phyloP scores from a whole-genome alignment of 768 basidiomycete species.

The Suillus variegatus region DNA sequence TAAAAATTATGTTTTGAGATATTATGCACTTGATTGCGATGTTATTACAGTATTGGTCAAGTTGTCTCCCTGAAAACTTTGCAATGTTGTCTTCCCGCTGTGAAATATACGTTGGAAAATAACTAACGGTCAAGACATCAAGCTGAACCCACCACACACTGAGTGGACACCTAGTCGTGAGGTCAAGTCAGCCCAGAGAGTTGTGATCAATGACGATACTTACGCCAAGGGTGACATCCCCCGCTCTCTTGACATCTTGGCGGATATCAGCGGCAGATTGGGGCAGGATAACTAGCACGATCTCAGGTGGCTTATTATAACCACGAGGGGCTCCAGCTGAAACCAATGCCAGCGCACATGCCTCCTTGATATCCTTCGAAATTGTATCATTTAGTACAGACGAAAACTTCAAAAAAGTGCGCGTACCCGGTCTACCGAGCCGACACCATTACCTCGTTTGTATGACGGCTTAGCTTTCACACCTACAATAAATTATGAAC shows the following conservation, averaged over 20 bases:
- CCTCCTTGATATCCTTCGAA: conserved; percentile 14
- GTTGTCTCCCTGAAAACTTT: conserved; percentile 16
- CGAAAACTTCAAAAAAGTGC: background rate
- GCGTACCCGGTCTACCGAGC: background rate
- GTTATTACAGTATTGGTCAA: conserved; percentile 39
- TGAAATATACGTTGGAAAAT: conserved; percentile 3
- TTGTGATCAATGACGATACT: conserved; percentile 4
- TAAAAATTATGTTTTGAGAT: too few relatives aligned
- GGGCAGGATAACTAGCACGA: conserved; percentile 58
- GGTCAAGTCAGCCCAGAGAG: background rate
- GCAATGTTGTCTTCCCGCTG: conserved; percentile 34
- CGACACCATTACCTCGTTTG: conserved; percentile 6
- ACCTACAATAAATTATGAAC: background rate
- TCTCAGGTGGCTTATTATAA: conserved; percentile 14
- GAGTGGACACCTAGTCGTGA: conserved; percentile 27
- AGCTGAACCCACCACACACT: conserved; percentile 20
- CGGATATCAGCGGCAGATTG: conserved; percentile 47
- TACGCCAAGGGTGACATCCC: conserved; percentile 46
- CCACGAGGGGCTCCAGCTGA: background rate
- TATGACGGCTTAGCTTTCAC: conserved; percentile 9
- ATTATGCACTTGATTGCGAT: conserved; percentile 35
- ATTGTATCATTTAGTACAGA: conserved; percentile 16
- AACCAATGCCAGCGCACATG: conserved; percentile 6
- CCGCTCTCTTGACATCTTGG: conserved; percentile 54
- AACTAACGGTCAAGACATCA: conserved; percentile 11